Evolutionary conservation across 2,329 filamentous ascomycete species (phyloP).

Genomic region (Triangularia verruculosa): DNA sequence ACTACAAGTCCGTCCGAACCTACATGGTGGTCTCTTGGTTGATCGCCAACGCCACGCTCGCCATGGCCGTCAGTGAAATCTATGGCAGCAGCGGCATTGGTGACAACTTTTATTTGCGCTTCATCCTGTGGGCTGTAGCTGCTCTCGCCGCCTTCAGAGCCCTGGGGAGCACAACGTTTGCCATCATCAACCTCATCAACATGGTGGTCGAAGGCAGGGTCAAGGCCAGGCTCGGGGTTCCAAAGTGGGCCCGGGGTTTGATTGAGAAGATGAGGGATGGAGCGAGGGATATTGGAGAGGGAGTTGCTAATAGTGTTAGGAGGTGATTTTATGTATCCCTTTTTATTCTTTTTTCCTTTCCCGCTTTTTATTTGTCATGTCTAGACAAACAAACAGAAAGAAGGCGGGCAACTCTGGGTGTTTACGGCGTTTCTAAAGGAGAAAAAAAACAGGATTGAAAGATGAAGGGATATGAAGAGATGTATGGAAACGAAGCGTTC

Average conservation of each 20-base stretch:
- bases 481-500: neutral
- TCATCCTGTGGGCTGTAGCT: constrained; percentile 92
- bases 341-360: constrained; percentile 47
- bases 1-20: constrained; percentile 94
- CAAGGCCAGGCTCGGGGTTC: constrained; percentile 53
- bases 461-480: neutral
- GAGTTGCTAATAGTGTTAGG: constrained; percentile 26
- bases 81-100: constrained; percentile 71
- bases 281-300: constrained; percentile 23
- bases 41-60: constrained; percentile 84
- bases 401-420: neutral
- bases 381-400: neutral
- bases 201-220: constrained; percentile 83
- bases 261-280: constrained; percentile 25
- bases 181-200: constrained; percentile 79
- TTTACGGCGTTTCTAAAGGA: neutral
- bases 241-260: constrained; percentile 43
- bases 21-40: constrained; percentile 99
- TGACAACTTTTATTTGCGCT: constrained; percentile 84
- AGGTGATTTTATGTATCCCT: constrained; percentile 3
- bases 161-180: constrained; percentile 76
- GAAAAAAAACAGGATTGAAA: neutral
- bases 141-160: constrained; percentile 83
- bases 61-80: constrained; percentile 87
- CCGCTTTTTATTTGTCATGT: constrained; percentile 30